A percentile compares a stretch with the other conserved stretches of the same genome.
phyloP scores from a whole-genome alignment of 2,329 filamentous ascomycete genomes.

The Epichloe amarillans region DNA sequence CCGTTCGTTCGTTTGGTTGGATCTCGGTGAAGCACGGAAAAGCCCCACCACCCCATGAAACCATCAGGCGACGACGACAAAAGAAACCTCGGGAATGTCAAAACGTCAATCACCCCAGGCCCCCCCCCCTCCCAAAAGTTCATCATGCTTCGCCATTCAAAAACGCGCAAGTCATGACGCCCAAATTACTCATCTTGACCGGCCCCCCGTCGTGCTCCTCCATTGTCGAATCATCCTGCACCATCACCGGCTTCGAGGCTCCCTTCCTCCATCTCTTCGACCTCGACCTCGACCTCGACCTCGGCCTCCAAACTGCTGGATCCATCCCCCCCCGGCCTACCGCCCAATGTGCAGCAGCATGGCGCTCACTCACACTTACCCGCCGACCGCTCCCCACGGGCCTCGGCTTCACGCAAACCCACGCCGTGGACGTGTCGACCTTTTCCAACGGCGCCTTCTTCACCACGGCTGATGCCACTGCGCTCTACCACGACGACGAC shows the following conservation, averaged over 20 bases:
- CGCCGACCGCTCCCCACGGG: constrained; percentile 34
- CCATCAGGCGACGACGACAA: no score
- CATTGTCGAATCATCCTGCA: constrained; percentile 17
- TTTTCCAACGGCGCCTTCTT: constrained; percentile 32
- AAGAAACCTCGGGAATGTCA: no score
- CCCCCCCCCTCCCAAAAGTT: background rate
- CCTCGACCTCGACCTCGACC: background rate
- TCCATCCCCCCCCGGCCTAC: background rate
- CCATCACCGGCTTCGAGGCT: constrained; percentile 14
- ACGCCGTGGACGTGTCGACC: constrained; percentile 18
- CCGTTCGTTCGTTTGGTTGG: no score
- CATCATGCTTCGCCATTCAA: constrained; percentile 4
- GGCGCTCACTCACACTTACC: constrained; percentile 40
- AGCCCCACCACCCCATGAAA: no score
- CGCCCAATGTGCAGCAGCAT: constrained; percentile 25
- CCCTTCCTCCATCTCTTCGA: constrained; percentile 16
- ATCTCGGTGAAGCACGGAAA: no score
- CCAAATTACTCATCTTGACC: constrained; percentile 24
- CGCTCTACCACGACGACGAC: constrained; percentile 4
- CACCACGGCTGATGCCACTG: constrained; percentile 28
- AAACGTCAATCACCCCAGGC: no score
- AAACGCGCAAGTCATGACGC: constrained; percentile 9
- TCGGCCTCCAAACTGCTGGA: background rate
- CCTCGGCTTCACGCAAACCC: constrained; percentile 31
- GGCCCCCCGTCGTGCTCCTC: constrained; percentile 21